phyloP scores from a whole-genome alignment of 1,139 yeast species.

The Suhomyces panamericanus region DNA sequence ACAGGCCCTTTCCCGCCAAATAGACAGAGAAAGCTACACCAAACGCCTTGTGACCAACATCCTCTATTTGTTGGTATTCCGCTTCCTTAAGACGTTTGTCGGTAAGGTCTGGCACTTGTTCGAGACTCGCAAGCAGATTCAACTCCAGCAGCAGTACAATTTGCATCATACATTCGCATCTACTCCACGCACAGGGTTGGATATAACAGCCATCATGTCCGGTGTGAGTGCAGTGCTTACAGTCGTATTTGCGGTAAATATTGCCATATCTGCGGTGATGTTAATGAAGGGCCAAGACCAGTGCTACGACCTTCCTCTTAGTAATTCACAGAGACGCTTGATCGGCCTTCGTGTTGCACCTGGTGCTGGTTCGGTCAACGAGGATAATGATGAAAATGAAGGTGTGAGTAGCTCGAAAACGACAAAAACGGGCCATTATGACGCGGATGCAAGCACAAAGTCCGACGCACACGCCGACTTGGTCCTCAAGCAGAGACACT shows the following conservation, averaged over 20 bases:
- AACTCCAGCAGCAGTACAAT: conserved; percentile 11
- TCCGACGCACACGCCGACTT: conserved; percentile 8
- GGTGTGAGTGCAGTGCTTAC: conserved; percentile 5
- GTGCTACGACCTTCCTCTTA: conserved; percentile 45
- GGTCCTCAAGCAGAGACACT: conserved; percentile 15
- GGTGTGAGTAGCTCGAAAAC: conserved; percentile 10
- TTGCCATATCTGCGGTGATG: conserved; percentile 20
- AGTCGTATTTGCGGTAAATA: conserved; percentile 17
- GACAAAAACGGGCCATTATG: background rate
- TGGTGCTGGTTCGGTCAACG: background rate
- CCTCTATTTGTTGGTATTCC: conserved; percentile 20
- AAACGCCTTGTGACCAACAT: conserved; percentile 23
- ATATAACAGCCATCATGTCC: background rate
- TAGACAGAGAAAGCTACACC: conserved; percentile 31
- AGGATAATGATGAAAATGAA: conserved; percentile 4
- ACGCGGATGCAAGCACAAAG: background rate
- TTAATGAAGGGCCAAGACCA: conserved; percentile 38
- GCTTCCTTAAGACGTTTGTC: conserved; percentile 20
- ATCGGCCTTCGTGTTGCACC: conserved; percentile 29
- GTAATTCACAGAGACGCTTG: conserved; percentile 35
- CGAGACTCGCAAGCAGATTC: conserved; percentile 11
- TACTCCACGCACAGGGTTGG: background rate
- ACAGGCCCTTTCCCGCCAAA: conserved; percentile 39
- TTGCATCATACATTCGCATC: conserved; percentile 7
- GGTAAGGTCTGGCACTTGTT: conserved; percentile 14